Percentiles rank a stretch among this genome's conserved stretches.
Evolutionary conservation across 139 green algal species (phyloP).

Genomic region (Picochlorum costavermella): DNA sequence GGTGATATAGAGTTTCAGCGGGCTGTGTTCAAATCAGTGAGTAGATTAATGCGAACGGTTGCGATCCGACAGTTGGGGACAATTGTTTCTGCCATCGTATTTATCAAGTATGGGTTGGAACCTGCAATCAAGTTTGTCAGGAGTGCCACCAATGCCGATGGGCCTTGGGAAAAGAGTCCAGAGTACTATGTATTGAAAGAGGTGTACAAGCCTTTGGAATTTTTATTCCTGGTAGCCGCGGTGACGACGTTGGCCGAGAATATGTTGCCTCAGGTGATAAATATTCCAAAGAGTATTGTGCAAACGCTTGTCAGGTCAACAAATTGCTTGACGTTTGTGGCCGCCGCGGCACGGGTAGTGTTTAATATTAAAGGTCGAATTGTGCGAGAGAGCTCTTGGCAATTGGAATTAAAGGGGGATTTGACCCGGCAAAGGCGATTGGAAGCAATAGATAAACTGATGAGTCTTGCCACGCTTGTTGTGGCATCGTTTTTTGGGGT

Average conservation of each 20-base stretch:
- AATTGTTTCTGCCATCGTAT: constrained; percentile 34
- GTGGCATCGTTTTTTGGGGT: constrained; percentile 51
- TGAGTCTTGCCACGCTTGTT: constrained; percentile 49
- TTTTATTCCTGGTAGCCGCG: constrained; percentile 78
- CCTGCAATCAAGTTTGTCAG: constrained; percentile 40
- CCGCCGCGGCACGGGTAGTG: constrained; percentile 61
- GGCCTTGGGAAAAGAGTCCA: constrained; percentile 42
- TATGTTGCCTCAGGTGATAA: constrained; percentile 75
- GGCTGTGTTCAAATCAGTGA: constrained; percentile 27
- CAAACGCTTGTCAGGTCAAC: constrained; percentile 63
- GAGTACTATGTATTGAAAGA: constrained; percentile 64
- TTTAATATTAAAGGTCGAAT: constrained; percentile 83
- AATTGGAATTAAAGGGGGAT: constrained; percentile 69
- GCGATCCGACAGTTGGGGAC: constrained; percentile 50
- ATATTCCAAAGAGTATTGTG: constrained; percentile 52
- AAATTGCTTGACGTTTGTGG: constrained; percentile 75
- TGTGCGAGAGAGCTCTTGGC: constrained; percentile 34
- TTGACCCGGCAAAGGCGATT: constrained; percentile 65
- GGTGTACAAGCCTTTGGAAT: constrained; percentile 82
- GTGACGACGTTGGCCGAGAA: constrained; percentile 78
- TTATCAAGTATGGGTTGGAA: constrained; percentile 42
- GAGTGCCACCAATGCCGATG: constrained; percentile 24
- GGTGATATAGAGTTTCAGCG: constrained; percentile 44
- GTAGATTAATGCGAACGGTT: constrained; percentile 53
- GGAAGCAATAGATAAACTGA: constrained; percentile 61